These are phyloP conservation scores for Theileria parva DNA, from an alignment of 169 alveolate species.

Conservation along the genomic window DNA sequence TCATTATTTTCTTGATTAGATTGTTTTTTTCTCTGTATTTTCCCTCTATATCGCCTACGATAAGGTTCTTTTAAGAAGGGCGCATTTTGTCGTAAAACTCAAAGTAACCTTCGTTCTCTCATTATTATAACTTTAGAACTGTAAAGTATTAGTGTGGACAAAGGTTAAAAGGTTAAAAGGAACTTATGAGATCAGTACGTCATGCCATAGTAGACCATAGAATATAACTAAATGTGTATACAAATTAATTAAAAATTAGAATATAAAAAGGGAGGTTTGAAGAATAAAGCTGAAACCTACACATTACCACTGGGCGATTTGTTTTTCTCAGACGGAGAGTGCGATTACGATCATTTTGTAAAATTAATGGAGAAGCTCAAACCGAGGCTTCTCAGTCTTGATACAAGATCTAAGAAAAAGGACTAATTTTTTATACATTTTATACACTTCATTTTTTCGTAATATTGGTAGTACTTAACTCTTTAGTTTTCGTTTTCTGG, in stretches of 20 bases:
- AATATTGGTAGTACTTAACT: too few species aligned
- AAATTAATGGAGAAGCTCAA: constrained; percentile 26
- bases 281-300: background rate
- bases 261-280: constrained; percentile 7
- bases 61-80: constrained; percentile 27
- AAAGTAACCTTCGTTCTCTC: constrained; percentile 2
- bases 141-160: constrained; percentile 33
- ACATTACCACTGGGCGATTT: constrained; percentile 47
- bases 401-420: background rate
- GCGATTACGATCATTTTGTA: constrained; percentile 41
- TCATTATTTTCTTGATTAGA: background rate
- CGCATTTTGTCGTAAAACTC: constrained; percentile 8
- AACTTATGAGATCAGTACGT: constrained; percentile 56
- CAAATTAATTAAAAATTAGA: background rate
- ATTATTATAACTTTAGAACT: constrained; percentile 18
- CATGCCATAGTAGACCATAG: too few species aligned
- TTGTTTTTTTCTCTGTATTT: constrained; percentile 25
- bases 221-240: background rate
- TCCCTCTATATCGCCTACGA: constrained; percentile 30
- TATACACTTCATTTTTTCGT: background rate
- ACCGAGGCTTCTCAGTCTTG: constrained; percentile 13
- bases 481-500: constrained; percentile 6
- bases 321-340: constrained; percentile 49
- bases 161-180: constrained; percentile 45
- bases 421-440: background rate